phyloP scores from a whole-genome alignment of 2,329 filamentous ascomycete genomes.

The Fusarium armeniacum region DNA sequence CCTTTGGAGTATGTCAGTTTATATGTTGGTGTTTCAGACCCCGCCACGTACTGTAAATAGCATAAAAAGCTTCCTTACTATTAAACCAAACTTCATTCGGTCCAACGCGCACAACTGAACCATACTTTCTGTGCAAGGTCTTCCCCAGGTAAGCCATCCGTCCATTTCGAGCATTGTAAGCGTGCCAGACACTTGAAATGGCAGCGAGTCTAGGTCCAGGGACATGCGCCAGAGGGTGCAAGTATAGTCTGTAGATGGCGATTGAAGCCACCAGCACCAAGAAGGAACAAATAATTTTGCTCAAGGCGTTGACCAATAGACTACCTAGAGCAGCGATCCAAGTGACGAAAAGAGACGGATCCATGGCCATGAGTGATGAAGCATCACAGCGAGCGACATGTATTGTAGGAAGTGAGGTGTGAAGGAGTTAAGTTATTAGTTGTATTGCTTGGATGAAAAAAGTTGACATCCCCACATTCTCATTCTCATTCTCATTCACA shows the following conservation, averaged over 20 bases:
- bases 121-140: constrained; percentile 62
- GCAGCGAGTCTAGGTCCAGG: constrained; percentile 64
- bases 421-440: constrained; percentile 2
- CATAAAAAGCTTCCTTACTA: constrained; percentile 61
- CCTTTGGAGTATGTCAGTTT: constrained; percentile 50
- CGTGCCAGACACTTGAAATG: constrained; percentile 64
- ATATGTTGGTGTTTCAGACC: constrained; percentile 46
- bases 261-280: constrained; percentile 38
- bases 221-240: constrained; percentile 61
- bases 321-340: constrained; percentile 11
- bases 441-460: constrained; percentile 12
- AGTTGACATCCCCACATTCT: constrained; percentile 25
- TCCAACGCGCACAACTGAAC: constrained; percentile 65
- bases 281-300: constrained; percentile 11
- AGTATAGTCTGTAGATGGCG: constrained; percentile 56
- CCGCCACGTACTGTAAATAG: constrained; percentile 46
- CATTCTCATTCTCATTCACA: not conserved
- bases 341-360: constrained; percentile 4
- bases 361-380: constrained; percentile 19
- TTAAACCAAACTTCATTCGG: constrained; percentile 69
- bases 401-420: not conserved
- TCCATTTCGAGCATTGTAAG: constrained; percentile 61
- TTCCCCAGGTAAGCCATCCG: constrained; percentile 58
- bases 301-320: constrained; percentile 4
- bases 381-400: constrained; percentile 29